Percentiles rank a stretch among this genome's conserved stretches.
phyloP scores from a whole-genome alignment of 148 eudicot species.

The Rhododendron griersonianum region DNA sequence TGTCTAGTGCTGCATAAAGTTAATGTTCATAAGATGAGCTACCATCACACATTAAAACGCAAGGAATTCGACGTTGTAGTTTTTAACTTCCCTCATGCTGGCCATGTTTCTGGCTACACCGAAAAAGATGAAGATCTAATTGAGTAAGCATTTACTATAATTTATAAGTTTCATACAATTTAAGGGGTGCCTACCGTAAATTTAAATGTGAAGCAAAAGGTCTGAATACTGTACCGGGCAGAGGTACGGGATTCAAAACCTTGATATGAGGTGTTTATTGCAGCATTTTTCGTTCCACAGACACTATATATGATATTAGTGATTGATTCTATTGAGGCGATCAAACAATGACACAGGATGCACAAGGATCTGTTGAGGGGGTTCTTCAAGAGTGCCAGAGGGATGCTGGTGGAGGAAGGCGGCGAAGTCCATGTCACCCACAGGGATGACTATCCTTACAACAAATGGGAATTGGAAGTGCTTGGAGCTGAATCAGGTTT shows the following conservation, averaged over 20 bases:
- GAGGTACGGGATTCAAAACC: neutral
- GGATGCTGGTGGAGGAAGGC: constrained; percentile 22
- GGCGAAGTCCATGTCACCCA: constrained; percentile 32
- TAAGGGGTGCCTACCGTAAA: neutral
- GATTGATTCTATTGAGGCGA: neutral
- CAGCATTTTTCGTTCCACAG: neutral
- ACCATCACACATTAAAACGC: constrained; percentile 3
- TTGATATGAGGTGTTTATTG: neutral
- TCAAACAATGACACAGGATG: neutral
- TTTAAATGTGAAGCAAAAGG: too few relatives aligned
- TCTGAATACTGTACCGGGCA: neutral
- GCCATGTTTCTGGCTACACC: constrained; percentile 2
- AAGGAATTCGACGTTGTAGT: constrained; percentile 24
- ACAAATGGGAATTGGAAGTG: constrained; percentile 16
- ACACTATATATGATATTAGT: too few relatives aligned
- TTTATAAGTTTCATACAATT: too few relatives aligned
- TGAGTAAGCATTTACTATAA: neutral
- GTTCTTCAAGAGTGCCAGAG: constrained; percentile 26
- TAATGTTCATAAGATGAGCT: constrained; percentile 20
- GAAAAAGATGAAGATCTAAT: neutral
- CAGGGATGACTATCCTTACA: constrained; percentile 19
- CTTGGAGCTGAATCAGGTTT: constrained; percentile 14
- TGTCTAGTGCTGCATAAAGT: constrained; percentile 25
- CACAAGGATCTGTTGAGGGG: constrained; percentile 16
- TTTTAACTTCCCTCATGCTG: constrained; percentile 32